Evolutionary conservation across 2,329 filamentous ascomycete genomes (phyloP).

Genomic region (Nectriaceae sp.): DNA sequence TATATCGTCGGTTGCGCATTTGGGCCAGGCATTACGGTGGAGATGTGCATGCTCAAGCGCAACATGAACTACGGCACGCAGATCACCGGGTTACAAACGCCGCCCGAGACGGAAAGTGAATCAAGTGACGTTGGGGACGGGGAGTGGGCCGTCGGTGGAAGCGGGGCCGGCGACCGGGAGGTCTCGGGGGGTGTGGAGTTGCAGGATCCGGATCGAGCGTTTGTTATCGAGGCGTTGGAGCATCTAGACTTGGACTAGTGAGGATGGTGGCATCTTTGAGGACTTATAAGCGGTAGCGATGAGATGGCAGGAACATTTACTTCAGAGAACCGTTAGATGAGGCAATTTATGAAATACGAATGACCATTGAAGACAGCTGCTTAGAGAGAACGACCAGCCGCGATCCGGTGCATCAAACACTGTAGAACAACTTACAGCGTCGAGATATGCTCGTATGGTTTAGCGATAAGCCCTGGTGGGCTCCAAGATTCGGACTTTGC

Average conservation of each 20-base stretch:
- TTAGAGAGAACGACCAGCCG: no score
- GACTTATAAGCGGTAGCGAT: no score
- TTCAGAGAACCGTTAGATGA: no score
- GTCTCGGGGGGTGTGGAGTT: conserved; percentile 10
- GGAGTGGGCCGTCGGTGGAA: conserved; percentile 15
- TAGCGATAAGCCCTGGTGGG: no score
- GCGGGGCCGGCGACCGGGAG: conserved; percentile 14
- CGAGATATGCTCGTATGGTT: no score
- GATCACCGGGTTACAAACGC: conserved; percentile 47
- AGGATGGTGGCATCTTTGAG: no score
- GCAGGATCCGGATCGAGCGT: conserved; percentile 18
- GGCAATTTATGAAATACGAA: no score
- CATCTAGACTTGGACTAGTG: conserved; percentile 30
- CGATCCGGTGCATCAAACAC: no score
- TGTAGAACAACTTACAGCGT: no score
- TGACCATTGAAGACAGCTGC: no score
- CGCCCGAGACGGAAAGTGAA: conserved; percentile 57
- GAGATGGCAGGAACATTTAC: no score
- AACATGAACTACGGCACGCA: conserved; percentile 17
- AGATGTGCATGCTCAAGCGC: conserved; percentile 67
- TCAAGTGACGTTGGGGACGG: conserved; percentile 33
- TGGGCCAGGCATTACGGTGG: conserved; percentile 67
- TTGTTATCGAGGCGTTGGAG: conserved; percentile 24
- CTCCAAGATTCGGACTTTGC: no score
- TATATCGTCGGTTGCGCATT: conserved; percentile 70